Evolutionary conservation across 164 flowering plant genomes (phyloP), one percentile per base, ranked within the genome.

Genomic region (Chimonanthus praecox): DNA sequence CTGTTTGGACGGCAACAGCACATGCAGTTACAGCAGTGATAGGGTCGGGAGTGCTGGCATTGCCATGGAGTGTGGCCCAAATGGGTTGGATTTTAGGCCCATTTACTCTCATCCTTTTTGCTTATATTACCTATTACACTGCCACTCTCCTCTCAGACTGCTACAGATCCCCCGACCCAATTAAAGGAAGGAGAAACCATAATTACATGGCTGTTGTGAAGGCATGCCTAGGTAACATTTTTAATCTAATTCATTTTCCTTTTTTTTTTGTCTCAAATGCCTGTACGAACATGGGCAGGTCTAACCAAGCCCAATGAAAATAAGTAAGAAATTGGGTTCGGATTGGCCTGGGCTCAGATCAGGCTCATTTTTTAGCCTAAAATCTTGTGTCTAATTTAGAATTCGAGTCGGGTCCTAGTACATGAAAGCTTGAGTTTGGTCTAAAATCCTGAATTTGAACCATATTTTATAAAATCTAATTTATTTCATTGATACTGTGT

Each of bases 1-100:
- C 80, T 15, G 54, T 83, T 43, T 83, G 83, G 86, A 77, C 82
- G 4, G 84, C 80, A 71, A 80, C 76, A 13, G 80, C 83, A 4
- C 87, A 85, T 72, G 79, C 79, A 11, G 72, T 85, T 3, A 80
- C 87, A 8, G 83, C 84, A 8, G 71, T 77, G 33, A 75, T 83
- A 11, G 87, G 87, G 16, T 77, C 83, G 13, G 87, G 85, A 0
- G 80, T 85, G 33, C 77, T 85, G 66, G 76, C 88, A 49, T 60
- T 85, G 73, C 80, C 85, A 50, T 85, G 88, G 88, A 83, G 84
- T 71, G 74, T 81, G 43, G 84, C 85, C 11, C 88, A 85, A 67
- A 21, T 85, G 73, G 88, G 88, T 7, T 85, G 88, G 87, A 73
- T 83, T 47, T 6, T 78, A 0, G 88, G 88, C 46, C 82, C 83